A percentile compares a stretch with the other conserved stretches of the same genome.
phyloP scores from a whole-genome alignment of 1,139 yeast genomes.

The Pichia terricola region DNA sequence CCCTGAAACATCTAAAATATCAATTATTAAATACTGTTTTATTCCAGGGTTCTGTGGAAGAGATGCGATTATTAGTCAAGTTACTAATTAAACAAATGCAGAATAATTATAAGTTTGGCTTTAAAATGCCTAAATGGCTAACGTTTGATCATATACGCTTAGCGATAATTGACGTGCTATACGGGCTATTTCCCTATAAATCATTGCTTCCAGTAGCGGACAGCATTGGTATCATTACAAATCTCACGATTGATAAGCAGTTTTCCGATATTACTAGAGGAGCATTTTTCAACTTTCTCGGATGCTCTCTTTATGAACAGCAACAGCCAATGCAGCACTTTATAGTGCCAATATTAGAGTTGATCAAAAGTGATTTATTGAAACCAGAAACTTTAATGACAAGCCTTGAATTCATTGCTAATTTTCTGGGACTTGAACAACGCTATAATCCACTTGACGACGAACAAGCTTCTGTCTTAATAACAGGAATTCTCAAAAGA shows the following conservation, averaged over 20 bases:
- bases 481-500: too few relatives aligned
- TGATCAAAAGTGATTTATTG: conserved; percentile 4
- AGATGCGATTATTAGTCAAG: conserved; percentile 31
- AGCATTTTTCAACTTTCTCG: conserved; percentile 6
- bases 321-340: conserved; percentile 7
- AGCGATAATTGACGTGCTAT: conserved; percentile 53
- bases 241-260: conserved; percentile 9
- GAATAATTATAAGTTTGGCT: conserved; percentile 36
- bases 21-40: conserved; percentile 58
- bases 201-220: conserved; percentile 34
- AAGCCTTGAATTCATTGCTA: conserved; percentile 2
- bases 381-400: conserved; percentile 1
- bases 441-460: too few relatives aligned
- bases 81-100: conserved; percentile 55
- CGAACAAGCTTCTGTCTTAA: too few relatives aligned
- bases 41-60: conserved; percentile 34
- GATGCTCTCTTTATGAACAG: conserved; percentile 7
- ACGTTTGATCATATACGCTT: conserved; percentile 59
- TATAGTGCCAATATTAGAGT: conserved; percentile 6
- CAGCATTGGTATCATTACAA: conserved; percentile 2
- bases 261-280: conserved; percentile 6
- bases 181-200: conserved; percentile 62
- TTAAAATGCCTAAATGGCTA: conserved; percentile 36
- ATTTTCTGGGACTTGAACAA: neutral
- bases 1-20: conserved; percentile 62